phyloP scores from a whole-genome alignment of 2,329 filamentous ascomycete species.

The Trichophaea hybrida region DNA sequence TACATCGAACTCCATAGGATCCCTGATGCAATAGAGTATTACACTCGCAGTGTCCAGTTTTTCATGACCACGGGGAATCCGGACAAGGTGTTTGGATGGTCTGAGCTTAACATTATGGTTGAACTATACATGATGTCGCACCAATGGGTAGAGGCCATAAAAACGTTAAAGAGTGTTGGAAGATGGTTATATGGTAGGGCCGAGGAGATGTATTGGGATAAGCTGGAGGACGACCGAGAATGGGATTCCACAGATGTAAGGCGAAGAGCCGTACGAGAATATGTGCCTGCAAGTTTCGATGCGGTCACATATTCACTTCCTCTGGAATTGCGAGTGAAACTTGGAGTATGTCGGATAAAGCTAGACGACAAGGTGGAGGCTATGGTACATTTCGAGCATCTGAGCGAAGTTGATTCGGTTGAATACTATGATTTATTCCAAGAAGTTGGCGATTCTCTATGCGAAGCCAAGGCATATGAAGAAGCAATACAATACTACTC shows the following conservation, averaged over 20 bases:
- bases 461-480: constrained; percentile 37
- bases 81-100: constrained; percentile 47
- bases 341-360: constrained; percentile 69
- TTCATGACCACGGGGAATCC: constrained; percentile 35
- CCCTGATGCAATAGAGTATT: constrained; percentile 29
- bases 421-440: constrained; percentile 69
- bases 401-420: constrained; percentile 47
- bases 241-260: constrained; percentile 67
- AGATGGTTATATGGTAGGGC: constrained; percentile 70
- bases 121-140: constrained; percentile 58
- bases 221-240: constrained; percentile 64
- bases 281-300: constrained; percentile 41
- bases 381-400: constrained; percentile 51
- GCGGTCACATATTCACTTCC: constrained; percentile 55
- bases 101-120: constrained; percentile 70
- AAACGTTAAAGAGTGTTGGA: constrained; percentile 54
- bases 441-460: constrained; percentile 49
- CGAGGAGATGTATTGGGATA: constrained; percentile 64
- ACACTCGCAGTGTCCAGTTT: constrained; percentile 28
- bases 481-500: constrained; percentile 47
- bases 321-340: constrained; percentile 65
- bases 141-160: constrained; percentile 51
- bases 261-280: constrained; percentile 47
- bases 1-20: constrained; percentile 29
- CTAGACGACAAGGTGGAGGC: constrained; percentile 57